Evolutionary conservation across 805 yeast genomes (phyloP), one percentile per base, ranked within the genome.

Genomic region (Limtongia smithiae): DNA sequence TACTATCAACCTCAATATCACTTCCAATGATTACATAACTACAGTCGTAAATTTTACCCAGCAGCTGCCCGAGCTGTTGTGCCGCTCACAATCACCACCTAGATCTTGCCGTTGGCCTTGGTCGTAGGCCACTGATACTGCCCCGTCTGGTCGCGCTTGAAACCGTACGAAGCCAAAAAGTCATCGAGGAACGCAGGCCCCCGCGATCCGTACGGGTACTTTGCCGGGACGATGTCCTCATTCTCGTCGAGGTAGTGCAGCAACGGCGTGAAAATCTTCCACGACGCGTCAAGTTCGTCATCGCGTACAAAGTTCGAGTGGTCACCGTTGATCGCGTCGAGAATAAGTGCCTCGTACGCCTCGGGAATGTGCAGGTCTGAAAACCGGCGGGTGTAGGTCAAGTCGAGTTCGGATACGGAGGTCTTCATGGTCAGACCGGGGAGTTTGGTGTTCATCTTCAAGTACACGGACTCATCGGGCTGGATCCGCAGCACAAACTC

Each of bases 261-360:
- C 59, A 93, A 73, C 15, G 97, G 97, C 17, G 97, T 93, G 75
- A 91, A 93, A 51, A 93, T 73, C 60, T 76, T 77, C 98, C 98
- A 93, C 53, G 94, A 83, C 51, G 83, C 81, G 48, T 90, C 97
- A 65, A 93, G 78, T 73, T 93, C 98, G 67, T 93, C 98, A 66
- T 91, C 97, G 72, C 98, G 83, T 30, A 93, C 97, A 67, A 93
- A 93, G 73, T 91, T 91, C 44, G 97, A 85, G 71, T 93, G 98
- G 70, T 90, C 95, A 49, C 94, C 97, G 60, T 80, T 77, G 65
- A 84, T 70, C 56, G 91, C 85, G 69, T 93, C 97, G 69, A 94
- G 81, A 62, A 93, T 87, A 61, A 93, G 79, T 1, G 96, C 85
- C 74, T 93, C 98, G 69, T 93, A 93, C 36, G 97, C 97, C 74